Percentiles rank a stretch among this genome's conserved stretches.
These are phyloP conservation scores for Diaporthe helianthi DNA, from an alignment of 2,329 filamentous ascomycete genomes.

Conservation along the genomic window DNA sequence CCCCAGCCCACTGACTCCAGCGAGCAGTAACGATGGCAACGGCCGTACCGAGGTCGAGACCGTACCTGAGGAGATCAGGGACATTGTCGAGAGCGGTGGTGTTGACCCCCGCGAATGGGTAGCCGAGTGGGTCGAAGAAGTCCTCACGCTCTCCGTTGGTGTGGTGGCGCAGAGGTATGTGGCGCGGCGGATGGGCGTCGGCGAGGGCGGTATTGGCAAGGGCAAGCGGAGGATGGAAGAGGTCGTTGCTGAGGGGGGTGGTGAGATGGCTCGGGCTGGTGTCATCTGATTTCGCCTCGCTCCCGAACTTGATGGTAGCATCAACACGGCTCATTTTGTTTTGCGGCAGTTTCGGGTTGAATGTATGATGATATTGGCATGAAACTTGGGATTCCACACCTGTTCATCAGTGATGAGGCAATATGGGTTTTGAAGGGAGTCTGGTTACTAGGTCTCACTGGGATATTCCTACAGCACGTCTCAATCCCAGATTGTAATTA, in stretches of 20 bases:
- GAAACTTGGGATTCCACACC: background rate
- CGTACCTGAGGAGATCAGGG: conserved; percentile 84
- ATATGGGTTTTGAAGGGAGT: background rate
- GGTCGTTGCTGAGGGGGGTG: conserved; percentile 62
- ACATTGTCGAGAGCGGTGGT: conserved; percentile 76
- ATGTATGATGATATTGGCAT: background rate
- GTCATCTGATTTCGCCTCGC: conserved; percentile 48
- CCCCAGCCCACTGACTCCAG: conserved; percentile 62
- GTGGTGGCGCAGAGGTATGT: conserved; percentile 95
- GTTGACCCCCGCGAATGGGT: conserved; percentile 98
- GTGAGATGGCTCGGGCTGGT: conserved; percentile 67
- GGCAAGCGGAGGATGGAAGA: conserved; percentile 67
- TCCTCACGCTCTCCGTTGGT: conserved; percentile 78
- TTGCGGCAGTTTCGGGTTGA: background rate
- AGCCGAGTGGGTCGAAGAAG: conserved; percentile 95
- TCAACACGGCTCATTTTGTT: background rate
- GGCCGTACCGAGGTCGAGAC: conserved; percentile 42
- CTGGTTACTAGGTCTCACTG: background rate
- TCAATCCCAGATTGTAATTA: background rate
- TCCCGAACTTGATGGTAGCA: too few relatives aligned
- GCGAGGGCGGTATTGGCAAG: conserved; percentile 73
- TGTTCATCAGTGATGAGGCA: background rate
- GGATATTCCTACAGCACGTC: conserved; percentile 1
- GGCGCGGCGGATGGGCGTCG: conserved; percentile 92
- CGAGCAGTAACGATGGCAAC: conserved; percentile 55